phyloP scores from a whole-genome alignment of 2,329 filamentous ascomycete genomes.

The Cladosporium sphaerospermum region DNA sequence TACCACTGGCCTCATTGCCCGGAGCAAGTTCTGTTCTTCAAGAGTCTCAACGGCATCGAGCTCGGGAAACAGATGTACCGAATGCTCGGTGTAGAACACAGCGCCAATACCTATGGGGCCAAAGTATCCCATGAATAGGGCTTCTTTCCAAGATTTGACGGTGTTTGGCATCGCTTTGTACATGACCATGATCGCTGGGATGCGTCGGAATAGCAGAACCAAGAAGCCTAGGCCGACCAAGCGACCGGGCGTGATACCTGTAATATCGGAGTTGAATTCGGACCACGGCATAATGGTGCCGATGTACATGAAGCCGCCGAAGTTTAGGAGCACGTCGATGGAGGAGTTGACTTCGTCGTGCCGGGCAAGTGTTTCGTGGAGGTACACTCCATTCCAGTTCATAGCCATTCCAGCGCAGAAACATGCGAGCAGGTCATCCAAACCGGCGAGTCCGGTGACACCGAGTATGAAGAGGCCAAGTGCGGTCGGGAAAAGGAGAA shows the following conservation, averaged over 20 bases:
- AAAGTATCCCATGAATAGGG: conserved; percentile 81
- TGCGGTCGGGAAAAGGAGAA: conserved; percentile 74
- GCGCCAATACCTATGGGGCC: conserved; percentile 83
- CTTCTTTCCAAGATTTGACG: conserved; percentile 62
- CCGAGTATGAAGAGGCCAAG: conserved; percentile 77
- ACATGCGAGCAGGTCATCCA: conserved; percentile 79
- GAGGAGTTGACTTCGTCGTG: conserved; percentile 82
- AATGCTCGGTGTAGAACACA: conserved; percentile 80
- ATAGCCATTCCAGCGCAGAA: conserved; percentile 84
- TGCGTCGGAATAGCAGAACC: conserved; percentile 66
- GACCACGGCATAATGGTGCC: conserved; percentile 75
- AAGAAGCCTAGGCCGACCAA: conserved; percentile 65
- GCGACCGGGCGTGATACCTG: conserved; percentile 57
- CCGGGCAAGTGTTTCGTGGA: conserved; percentile 63
- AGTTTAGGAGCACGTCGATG: conserved; percentile 84
- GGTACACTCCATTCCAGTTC: conserved; percentile 87
- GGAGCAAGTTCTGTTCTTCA: conserved; percentile 58
- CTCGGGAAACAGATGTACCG: conserved; percentile 59
- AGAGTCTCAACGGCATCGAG: conserved; percentile 53
- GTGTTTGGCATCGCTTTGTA: conserved; percentile 55
- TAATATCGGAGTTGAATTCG: conserved; percentile 61
- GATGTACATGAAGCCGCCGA: conserved; percentile 81
- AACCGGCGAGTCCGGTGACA: conserved; percentile 76
- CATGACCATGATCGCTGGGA: conserved; percentile 66
- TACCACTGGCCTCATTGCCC: conserved; percentile 62